Base-by-base conservation (phyloP, 2,329 filamentous ascomycete genomes). In the Trichoderma breve region DNA sequence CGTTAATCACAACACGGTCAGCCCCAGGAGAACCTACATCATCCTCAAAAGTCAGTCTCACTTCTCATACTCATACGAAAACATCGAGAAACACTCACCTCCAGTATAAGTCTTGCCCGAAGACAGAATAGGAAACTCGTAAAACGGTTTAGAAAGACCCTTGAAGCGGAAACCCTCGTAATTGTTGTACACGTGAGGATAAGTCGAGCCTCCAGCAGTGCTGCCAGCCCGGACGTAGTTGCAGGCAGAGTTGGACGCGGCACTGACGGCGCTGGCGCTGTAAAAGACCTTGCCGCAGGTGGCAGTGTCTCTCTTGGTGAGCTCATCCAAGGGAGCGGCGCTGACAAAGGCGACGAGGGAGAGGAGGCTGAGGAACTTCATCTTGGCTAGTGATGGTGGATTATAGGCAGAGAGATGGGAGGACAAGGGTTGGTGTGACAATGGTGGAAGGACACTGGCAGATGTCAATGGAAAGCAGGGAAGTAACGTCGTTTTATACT, bases 1-100 rank as follows among this genome's bases (percentile, higher is more conserved):
- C 83, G 76, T 88, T 90, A 69, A 78, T 78, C 81, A 93, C 89
- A 65, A 92, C 88, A 63, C 91, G 88, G 77, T 93, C 90, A 21
- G 91, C 82, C 51, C 91, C 91, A 1, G 91, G 91, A 1, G 18
- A 26, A 4, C 64, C 71, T 72, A 14, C n/a, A 57, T n/a, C 3
- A 34, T 26, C 12, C 6, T 9, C 26, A 6, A 28, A 1, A 6
- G 51, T 64, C 8, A 55, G 47, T n/a, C n/a, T n/a, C n/a, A n/a
- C n/a, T n/a, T n/a, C n/a, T n/a, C n/a, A n/a, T n/a, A 9, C 8
- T 1, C n/a, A 14, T 7, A 15, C 26, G 15, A 21, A 36, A 15
- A 3, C 11, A 18, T 12, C 15, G 15, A 57, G 4, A 53, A 14
- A 8, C 6, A 63, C 71, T 18, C 73, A 82, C 81, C 79, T 3